Evolutionary conservation across 2,329 filamentous ascomycete species (phyloP), one percentile per base, ranked within the genome.

Genomic region (Neurospora crassa): DNA sequence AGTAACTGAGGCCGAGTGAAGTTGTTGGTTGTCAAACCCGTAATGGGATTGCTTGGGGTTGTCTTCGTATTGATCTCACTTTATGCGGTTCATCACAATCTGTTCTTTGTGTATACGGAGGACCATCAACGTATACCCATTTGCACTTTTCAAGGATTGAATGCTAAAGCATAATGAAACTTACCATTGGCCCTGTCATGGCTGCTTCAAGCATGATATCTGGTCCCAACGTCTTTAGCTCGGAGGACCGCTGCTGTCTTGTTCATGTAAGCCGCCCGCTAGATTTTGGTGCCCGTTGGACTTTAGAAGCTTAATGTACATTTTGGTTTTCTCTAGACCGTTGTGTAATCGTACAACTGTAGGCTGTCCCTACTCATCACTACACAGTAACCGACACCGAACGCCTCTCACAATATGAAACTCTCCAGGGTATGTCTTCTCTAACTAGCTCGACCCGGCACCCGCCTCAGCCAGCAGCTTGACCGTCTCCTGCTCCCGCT

Each of bases 401-500:
- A 53, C 47, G 47, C 47, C 47, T 53, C 47, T 53, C 47, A 29
- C 20, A 53, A 20, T 14, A 16, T 53, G 6, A 12, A 29, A 53
- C 45, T 14, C 45, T 53, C 47, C 47, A 20, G 47, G 20, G 12
- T 53, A 53, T 53, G 20, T 53, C 20, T 53, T 53, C 12, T 29
- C 43, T 20, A 20, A n/a, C 43, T 45, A 45, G 43, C 20, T 45
- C n/a, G 43, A 20, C 43, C 10, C 10, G 43, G 18, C 43, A 45
- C 43, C 10, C 43, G 43, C n/a, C 43, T 45, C 43, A 45, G 43
- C 43, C 14, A 75, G 42, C 12, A 76, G 77, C 20, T 78, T 75
- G 40, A 80, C 75, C 69, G 79, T 76, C 20, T 78, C 77, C 76
- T 79, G 78, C 73, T 84, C 81, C 8, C 80, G 75, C 40, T 75